Conservation (phyloP, 164 flowering plant species). For the Piper betle region DNA sequence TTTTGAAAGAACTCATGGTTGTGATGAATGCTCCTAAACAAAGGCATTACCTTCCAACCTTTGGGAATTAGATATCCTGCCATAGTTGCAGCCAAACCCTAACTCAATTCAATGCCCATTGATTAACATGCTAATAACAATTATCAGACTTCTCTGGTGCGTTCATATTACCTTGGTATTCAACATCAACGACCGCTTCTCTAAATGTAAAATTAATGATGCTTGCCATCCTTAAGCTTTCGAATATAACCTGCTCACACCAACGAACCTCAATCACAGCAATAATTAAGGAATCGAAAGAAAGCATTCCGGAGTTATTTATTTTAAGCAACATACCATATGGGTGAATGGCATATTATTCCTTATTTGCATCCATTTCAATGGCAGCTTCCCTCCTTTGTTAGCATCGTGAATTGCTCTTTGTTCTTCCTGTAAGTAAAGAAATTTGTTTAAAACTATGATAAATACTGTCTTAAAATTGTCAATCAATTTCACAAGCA, state of each 20-base stretch:
- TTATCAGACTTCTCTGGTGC: neutral
- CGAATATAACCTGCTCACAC: slow-evolving; percentile 48
- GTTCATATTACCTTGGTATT: slow-evolving; percentile 52
- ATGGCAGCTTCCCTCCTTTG: slow-evolving; percentile 16
- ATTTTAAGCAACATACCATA: slow-evolving; percentile 24
- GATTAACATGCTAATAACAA: neutral
- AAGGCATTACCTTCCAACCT: slow-evolving; percentile 95
- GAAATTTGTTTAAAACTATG: neutral
- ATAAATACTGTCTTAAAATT: neutral
- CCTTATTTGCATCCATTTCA: slow-evolving; percentile 70
- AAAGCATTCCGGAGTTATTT: neutral
- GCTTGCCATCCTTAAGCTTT: slow-evolving; percentile 81
- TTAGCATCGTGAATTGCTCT: slow-evolving; percentile 30
- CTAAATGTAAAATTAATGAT: slow-evolving; percentile 83
- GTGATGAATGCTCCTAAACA: slow-evolving; percentile 89
- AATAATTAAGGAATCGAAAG: neutral
- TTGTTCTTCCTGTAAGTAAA: slow-evolving; percentile 54
- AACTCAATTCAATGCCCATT: neutral
- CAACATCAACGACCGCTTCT: slow-evolving; percentile 82
- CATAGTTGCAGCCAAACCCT: neutral
- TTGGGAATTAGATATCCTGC: slow-evolving; percentile 85
- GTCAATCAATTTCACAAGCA: neutral
- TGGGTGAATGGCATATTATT: slow-evolving; percentile 50
- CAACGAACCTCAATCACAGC: neutral
- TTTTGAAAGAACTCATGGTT: slow-evolving; percentile 52